Percentiles rank a stretch among this genome's conserved stretches.
Conservation (phyloP, 371 early-diverging fungal species). For the Smittium culicis region DNA sequence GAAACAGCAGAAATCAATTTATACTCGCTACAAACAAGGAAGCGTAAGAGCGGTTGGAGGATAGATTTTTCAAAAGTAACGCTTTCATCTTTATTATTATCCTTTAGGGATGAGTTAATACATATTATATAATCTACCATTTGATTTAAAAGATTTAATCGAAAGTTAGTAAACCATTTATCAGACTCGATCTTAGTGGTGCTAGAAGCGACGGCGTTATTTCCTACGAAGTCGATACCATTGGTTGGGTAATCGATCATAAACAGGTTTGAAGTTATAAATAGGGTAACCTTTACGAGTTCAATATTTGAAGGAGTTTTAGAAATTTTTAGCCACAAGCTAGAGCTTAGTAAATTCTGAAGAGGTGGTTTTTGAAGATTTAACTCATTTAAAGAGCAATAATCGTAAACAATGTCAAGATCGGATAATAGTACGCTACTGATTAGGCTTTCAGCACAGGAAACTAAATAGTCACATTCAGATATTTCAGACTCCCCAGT, state of each 20-base stretch:
- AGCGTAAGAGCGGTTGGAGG: background rate
- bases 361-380: background rate
- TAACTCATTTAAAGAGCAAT: background rate
- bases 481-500: constrained; percentile 19
- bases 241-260: constrained; percentile 18
- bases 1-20: background rate
- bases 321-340: constrained; percentile 18
- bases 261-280: constrained; percentile 19
- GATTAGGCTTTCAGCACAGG: constrained; percentile 21
- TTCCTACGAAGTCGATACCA: no score
- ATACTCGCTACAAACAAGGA: background rate
- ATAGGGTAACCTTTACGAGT: constrained; percentile 19
- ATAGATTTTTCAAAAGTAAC: constrained; percentile 17
- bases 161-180: constrained; percentile 14
- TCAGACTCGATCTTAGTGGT: constrained; percentile 8
- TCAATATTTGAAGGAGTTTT: constrained; percentile 19
- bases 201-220: background rate
- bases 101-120: constrained; percentile 13
- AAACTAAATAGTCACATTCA: constrained; percentile 19
- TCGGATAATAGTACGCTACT: constrained; percentile 21
- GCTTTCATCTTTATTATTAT: constrained; percentile 13
- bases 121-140: constrained; percentile 13
- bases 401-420: constrained; percentile 13
- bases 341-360: constrained; percentile 14
- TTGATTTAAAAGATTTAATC: constrained; percentile 6